Evolutionary conservation across 2,329 filamentous ascomycete genomes (phyloP).

Genomic region (Colletotrichum gigasporum): DNA sequence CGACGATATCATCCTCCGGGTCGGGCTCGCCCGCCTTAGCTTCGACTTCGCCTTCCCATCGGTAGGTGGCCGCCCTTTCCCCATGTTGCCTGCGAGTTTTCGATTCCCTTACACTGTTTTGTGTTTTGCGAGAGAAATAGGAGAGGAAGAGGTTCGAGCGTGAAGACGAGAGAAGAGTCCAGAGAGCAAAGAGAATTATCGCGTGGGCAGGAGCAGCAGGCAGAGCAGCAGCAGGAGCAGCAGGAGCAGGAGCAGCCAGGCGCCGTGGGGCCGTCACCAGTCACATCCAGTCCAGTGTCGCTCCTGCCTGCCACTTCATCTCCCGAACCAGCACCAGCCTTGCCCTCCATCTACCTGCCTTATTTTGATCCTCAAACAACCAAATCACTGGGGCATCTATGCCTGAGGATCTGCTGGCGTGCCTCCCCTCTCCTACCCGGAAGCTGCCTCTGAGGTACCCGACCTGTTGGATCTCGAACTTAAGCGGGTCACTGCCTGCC

Average conservation of each 20-base stretch:
- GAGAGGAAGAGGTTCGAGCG: not conserved
- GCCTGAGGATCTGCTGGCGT: conserved; percentile 16
- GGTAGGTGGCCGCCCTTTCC: conserved; percentile 22
- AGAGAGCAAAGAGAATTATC: not conserved
- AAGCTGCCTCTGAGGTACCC: conserved; percentile 20
- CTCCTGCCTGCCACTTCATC: not conserved
- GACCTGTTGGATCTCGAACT: conserved; percentile 20
- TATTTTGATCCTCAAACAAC: conserved; percentile 3
- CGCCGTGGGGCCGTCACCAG: not conserved
- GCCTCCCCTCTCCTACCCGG: not conserved
- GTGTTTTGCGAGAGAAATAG: not conserved
- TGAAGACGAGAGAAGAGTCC: not conserved
- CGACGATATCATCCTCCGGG: conserved; percentile 34
- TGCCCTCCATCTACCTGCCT: conserved; percentile 33
- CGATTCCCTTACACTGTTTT: not conserved
- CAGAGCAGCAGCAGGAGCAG: not conserved
- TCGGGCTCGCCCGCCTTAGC: conserved; percentile 25
- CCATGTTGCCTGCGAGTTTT: not conserved
- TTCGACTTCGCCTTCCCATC: conserved; percentile 31
- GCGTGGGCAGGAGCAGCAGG: not conserved
- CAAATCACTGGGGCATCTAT: not conserved
- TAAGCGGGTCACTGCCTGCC: conserved; percentile 23
- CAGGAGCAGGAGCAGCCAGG: not conserved
- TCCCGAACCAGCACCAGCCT: not conserved
- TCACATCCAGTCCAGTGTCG: not conserved